Evolutionary conservation across 495 filamentous ascomycete species (phyloP).

Genomic region (Evernia prunastri): DNA sequence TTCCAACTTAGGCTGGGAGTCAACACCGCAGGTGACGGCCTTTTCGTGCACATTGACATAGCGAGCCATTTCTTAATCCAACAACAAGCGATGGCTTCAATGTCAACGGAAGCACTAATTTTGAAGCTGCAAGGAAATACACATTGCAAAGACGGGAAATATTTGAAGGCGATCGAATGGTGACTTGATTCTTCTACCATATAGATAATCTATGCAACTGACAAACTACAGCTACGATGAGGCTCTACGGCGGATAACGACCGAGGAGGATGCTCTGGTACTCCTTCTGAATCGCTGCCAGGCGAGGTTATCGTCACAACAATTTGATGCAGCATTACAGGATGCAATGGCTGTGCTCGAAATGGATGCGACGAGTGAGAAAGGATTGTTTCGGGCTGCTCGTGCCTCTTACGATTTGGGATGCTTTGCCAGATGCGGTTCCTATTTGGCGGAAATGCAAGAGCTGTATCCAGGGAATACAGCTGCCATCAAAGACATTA

Average conservation of each 20-base stretch:
- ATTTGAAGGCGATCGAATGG: slow-evolving; percentile 9
- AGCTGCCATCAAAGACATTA: slow-evolving; percentile 32
- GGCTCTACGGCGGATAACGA: background rate
- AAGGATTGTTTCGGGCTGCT: slow-evolving; percentile 42
- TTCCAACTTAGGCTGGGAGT: background rate
- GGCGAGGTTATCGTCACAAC: slow-evolving; percentile 37
- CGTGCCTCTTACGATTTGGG: slow-evolving; percentile 42
- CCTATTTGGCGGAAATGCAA: slow-evolving; percentile 24
- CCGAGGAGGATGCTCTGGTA: background rate
- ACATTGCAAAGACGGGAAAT: background rate
- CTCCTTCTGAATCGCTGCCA: slow-evolving; percentile 43
- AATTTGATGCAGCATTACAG: slow-evolving; percentile 42
- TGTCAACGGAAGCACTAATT: background rate
- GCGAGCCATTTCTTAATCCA: background rate
- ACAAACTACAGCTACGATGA: slow-evolving; percentile 2
- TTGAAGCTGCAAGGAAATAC: slow-evolving; percentile 8
- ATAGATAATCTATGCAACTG: background rate
- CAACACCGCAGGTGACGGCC: background rate
- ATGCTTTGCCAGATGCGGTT: slow-evolving; percentile 36
- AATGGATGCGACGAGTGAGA: slow-evolving; percentile 31
- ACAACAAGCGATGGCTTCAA: background rate
- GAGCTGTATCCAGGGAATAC: slow-evolving; percentile 30
- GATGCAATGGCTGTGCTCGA: slow-evolving; percentile 33
- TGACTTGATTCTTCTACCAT: background rate
- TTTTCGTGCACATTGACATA: background rate